Evolutionary conservation across 2,329 filamentous ascomycete species (phyloP).

Genomic region (Colletotrichum agaves): DNA sequence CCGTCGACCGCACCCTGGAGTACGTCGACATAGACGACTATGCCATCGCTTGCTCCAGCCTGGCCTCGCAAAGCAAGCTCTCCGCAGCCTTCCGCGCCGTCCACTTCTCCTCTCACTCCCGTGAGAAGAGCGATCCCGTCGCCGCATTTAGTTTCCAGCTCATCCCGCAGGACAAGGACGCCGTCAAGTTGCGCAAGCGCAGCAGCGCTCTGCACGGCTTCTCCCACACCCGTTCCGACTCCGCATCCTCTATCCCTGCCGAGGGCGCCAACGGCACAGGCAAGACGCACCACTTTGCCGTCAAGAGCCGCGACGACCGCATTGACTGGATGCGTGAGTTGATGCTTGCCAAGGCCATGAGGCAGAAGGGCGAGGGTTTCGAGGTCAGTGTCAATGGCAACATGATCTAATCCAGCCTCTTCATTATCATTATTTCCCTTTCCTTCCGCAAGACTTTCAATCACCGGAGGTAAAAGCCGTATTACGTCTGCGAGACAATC

Average conservation of each 20-base stretch:
- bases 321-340: slow-evolving; percentile 98
- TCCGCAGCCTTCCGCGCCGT: slow-evolving; percentile 88
- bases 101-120: slow-evolving; percentile 65
- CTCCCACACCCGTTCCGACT: slow-evolving; percentile 38
- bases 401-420: slow-evolving; percentile 73
- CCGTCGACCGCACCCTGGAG: slow-evolving; percentile 71
- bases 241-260: slow-evolving; percentile 42
- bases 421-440: slow-evolving; percentile 2
- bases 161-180: slow-evolving; percentile 73
- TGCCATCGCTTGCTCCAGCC: slow-evolving; percentile 83
- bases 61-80: slow-evolving; percentile 82
- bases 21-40: slow-evolving; percentile 91
- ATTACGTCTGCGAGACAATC: neutral
- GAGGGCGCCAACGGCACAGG: slow-evolving; percentile 69
- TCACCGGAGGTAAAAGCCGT: slow-evolving; percentile 16
- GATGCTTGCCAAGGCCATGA: slow-evolving; percentile 89
- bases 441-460: slow-evolving; percentile 31
- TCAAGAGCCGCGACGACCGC: slow-evolving; percentile 85
- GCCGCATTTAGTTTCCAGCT: slow-evolving; percentile 87
- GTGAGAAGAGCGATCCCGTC: slow-evolving; percentile 66
- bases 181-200: slow-evolving; percentile 60
- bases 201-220: slow-evolving; percentile 57
- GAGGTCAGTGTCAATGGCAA: slow-evolving; percentile 85
- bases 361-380: slow-evolving; percentile 85
- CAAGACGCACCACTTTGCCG: slow-evolving; percentile 95